Base-by-base conservation (phyloP, 75 land plant genomes). In the Sequoiadendron giganteum region DNA sequence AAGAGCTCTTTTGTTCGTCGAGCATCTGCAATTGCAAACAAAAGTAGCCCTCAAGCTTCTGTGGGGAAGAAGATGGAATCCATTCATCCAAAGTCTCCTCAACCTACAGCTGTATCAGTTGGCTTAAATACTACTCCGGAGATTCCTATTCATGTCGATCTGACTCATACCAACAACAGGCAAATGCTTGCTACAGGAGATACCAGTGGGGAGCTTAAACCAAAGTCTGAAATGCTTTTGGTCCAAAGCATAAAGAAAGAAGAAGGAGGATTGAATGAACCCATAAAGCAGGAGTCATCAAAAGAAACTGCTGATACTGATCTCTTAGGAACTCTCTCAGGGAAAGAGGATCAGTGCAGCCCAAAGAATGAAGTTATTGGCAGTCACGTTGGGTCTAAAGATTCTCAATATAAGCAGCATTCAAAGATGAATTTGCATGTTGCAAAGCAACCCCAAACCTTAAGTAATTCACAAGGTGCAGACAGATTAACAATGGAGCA, bases 1-100 rank as follows among this genome's bases (percentile, higher is more conserved):
- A 93, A 92, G 83, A 88, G 88, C 72, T 48, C 40, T 40, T 55
- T 40, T 78, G 78, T 82, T 39, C 61, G 91, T 75, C 94, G 88
- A 81, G 73, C 70, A 11, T 32, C 91, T 55, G 85, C 87, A 30
- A 88, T 38, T 56, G 52, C 85, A 21, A 34, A 70, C 87, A 89
- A 73, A 80, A 77, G 25, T 68, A 81, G 30, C 84, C 30, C 42
- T 81, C 89, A 87, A 73, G 54, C 90, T 73, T 18, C 90, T 88
- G 43, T 43, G 65, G 90, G 73, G 84, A 92, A 92, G 80, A 89
- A 84, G 86, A 48, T 58, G 0, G 88, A 78, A 45, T 42, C 19
- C 83, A 0, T 61, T 39, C 90, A 92, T 61, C 75, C 88, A 76
- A 86, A 88, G 75, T 45, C 79, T 68, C 86, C 28, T 90, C 91